Conservation (phyloP, 2,329 filamentous ascomycete genomes). For the Scolecobasidium constrictum region DNA sequence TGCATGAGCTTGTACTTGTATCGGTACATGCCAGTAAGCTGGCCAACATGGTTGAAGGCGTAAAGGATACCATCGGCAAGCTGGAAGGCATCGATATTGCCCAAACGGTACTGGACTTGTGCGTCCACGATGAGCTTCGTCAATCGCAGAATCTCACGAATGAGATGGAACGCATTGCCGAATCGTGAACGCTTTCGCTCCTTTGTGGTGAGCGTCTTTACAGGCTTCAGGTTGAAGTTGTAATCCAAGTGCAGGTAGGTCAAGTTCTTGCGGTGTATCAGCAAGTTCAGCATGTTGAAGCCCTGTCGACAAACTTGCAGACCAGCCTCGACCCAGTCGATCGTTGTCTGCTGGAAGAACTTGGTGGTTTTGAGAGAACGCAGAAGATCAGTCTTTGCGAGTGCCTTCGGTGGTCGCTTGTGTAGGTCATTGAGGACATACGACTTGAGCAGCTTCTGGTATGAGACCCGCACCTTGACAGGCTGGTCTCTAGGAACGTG, state of each 20-base stretch:
- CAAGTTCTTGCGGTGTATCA: constrained; percentile 96
- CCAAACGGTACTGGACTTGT: constrained; percentile 92
- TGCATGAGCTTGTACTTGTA: constrained; percentile 99
- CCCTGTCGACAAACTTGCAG: constrained; percentile 96
- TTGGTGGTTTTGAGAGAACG: constrained; percentile 89
- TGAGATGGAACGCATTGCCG: constrained; percentile 96
- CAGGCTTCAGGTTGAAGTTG: constrained; percentile 98
- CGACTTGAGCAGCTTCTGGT: constrained; percentile 94
- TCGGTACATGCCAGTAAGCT: constrained; percentile 97
- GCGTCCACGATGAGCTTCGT: constrained; percentile 98
- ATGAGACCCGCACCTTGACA: constrained; percentile 94
- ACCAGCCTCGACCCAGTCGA: constrained; percentile 98
- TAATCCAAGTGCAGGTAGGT: constrained; percentile 98
- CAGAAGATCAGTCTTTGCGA: constrained; percentile 88
- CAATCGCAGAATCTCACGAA: constrained; percentile 91
- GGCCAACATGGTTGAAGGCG: constrained; percentile 97
- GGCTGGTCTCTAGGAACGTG: constrained; percentile 85
- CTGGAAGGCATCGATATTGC: constrained; percentile 98
- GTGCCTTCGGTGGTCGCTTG: constrained; percentile 87
- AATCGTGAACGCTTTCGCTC: constrained; percentile 99
- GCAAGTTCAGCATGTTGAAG: constrained; percentile 97
- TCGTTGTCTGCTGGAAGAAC: constrained; percentile 98
- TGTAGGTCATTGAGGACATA: constrained; percentile 95
- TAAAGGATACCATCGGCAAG: constrained; percentile 98
- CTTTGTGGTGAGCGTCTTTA: constrained; percentile 97